phyloP scores from a whole-genome alignment of 1,284 basidiomycete genomes.

The Papiliotrema laurentii region DNA sequence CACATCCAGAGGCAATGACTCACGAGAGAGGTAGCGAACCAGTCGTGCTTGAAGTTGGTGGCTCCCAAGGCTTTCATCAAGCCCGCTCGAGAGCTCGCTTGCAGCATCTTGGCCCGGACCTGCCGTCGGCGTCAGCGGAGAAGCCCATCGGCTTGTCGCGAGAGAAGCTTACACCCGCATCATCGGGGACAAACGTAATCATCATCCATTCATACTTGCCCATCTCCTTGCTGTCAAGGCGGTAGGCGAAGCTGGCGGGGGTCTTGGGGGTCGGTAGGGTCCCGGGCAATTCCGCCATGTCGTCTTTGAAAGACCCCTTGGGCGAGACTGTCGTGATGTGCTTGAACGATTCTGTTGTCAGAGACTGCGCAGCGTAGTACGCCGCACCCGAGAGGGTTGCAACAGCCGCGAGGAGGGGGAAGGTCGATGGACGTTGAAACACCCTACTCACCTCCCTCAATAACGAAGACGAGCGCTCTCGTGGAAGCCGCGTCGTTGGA shows the following conservation, averaged over 20 bases:
- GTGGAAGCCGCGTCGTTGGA: constrained; percentile 22
- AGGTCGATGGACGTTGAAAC: background rate
- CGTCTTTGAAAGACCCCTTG: constrained; percentile 36
- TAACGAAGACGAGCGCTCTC: constrained; percentile 45
- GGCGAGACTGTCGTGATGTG: constrained; percentile 31
- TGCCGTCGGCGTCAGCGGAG: constrained; percentile 9
- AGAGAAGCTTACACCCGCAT: constrained; percentile 39
- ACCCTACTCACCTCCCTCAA: constrained; percentile 40
- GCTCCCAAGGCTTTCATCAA: constrained; percentile 73
- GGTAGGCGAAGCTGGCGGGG: constrained; percentile 45
- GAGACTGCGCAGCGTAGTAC: no score
- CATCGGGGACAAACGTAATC: constrained; percentile 48
- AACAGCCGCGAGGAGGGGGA: no score
- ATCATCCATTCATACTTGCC: constrained; percentile 47
- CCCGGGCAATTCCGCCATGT: constrained; percentile 34
- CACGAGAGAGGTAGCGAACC: constrained; percentile 73
- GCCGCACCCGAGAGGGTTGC: no score
- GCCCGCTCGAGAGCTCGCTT: constrained; percentile 74
- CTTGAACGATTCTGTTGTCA: constrained; percentile 34
- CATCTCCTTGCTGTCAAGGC: constrained; percentile 36
- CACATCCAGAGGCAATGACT: constrained; percentile 51
- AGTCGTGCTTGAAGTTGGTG: constrained; percentile 65
- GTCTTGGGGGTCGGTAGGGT: constrained; percentile 39
- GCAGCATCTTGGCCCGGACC: constrained; percentile 69
- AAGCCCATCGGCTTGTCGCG: background rate